Evolutionary conservation across 305 asterid species (phyloP), one percentile per base, ranked within the genome.

Genomic region (Fraxinus albicans): DNA sequence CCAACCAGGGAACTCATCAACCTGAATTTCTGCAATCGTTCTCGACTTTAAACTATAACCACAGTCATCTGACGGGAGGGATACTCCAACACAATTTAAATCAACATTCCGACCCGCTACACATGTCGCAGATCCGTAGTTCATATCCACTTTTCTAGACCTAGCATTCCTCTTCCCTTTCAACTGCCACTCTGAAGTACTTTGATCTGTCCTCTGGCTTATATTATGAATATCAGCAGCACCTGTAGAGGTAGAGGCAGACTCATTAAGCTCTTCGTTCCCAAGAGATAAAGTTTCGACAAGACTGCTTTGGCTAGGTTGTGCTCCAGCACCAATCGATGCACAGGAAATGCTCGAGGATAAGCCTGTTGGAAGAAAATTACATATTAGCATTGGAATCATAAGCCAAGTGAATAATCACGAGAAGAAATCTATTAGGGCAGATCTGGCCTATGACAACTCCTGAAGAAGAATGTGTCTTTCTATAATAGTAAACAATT

Each of bases 151-250:
- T 77, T 85, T 90, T 80, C 92, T 88, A 2, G 88, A 42, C 78
- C 98, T 90, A 8, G 93, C 89, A 82, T 93, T 95, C 75, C 99
- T 89, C 91, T 92, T 96, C 77, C 99, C 95, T 86, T 94, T 94
- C 47, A 84, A 79, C 87, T 88, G 95, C 98, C 98, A 96, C 81
- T 90, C 84, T 12, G 97, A 87, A 80, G 94, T 83, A 60, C 90
- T 89, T 84, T 88, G 90, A 84, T 86, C 95, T 67, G 83, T 72
- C 79, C 82, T 79, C 81, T 40, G 85, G 88, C 79, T 84, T 70
- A 87, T 74, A 79, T 80, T 80, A 69, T 80, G 88, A 84, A 82
- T 77, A 60, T 89, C 94, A 33, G 85, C 88, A 79, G 92, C 78
- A 80, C 90, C 94, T 15, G 93, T 92, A 88, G 93, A 89, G 65